phyloP scores from a whole-genome alignment of 805 yeast species.

The Metschnikowia similis region DNA sequence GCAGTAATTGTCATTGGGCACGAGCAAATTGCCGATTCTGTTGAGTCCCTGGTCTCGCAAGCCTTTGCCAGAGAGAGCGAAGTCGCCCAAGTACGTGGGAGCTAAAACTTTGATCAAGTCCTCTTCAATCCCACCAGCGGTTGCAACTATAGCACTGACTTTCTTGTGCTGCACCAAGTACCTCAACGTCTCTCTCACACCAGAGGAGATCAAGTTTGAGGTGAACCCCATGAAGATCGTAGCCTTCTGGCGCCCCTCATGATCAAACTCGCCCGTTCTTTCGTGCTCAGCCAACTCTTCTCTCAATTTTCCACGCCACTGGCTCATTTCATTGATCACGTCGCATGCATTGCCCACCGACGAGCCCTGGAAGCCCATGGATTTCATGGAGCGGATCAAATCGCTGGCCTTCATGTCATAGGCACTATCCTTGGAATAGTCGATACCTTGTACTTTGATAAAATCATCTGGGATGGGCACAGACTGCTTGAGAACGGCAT shows the following conservation, averaged over 20 bases:
- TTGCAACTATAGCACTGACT: constrained; percentile 93
- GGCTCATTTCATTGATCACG: constrained; percentile 86
- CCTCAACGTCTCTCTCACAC: constrained; percentile 85
- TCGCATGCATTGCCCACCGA: constrained; percentile 85
- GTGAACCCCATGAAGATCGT: constrained; percentile 96
- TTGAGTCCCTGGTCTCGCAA: constrained; percentile 95
- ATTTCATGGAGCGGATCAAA: constrained; percentile 75
- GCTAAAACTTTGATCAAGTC: constrained; percentile 95
- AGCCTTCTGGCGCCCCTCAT: constrained; percentile 71
- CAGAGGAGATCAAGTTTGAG: constrained; percentile 91
- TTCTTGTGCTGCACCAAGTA: constrained; percentile 89
- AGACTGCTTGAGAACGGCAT: constrained; percentile 85
- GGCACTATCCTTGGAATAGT: constrained; percentile 75
- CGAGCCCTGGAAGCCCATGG: constrained; percentile 97
- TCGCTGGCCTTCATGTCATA: constrained; percentile 76
- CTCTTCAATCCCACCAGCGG: constrained; percentile 98
- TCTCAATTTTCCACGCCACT: constrained; percentile 83
- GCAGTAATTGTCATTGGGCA: constrained; percentile 97
- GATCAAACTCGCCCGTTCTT: constrained; percentile 70
- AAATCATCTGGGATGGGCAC: constrained; percentile 81
- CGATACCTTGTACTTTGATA: constrained; percentile 80
- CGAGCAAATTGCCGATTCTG: constrained; percentile 94
- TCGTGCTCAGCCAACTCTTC: constrained; percentile 66
- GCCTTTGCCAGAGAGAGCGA: constrained; percentile 70
- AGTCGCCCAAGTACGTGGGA: constrained; percentile 93